Conservation (phyloP, 2,329 filamentous ascomycete genomes). For the Pyrenophora teres region DNA sequence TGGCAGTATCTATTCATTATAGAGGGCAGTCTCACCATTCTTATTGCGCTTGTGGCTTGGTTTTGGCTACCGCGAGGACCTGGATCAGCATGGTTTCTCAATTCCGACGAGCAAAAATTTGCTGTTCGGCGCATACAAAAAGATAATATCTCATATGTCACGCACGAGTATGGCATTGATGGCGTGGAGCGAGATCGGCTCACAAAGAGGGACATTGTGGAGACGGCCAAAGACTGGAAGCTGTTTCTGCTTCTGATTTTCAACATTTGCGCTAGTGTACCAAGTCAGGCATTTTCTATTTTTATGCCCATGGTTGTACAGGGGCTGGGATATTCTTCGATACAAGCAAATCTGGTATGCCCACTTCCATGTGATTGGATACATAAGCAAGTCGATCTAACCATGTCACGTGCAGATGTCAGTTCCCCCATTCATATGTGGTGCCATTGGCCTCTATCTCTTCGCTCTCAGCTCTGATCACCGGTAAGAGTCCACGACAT, state of each 20-base stretch:
- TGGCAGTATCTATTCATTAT: constrained; percentile 55
- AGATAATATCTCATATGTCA: constrained; percentile 15
- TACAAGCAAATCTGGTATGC: constrained; percentile 26
- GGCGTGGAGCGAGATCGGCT: constrained; percentile 13
- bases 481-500: constrained; percentile 2
- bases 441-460: constrained; percentile 52
- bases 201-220: constrained; percentile 20
- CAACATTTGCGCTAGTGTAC: constrained; percentile 51
- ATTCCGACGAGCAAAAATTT: constrained; percentile 27
- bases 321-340: constrained; percentile 22
- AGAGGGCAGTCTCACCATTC: constrained; percentile 44
- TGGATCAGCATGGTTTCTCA: constrained; percentile 47
- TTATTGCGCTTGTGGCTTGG: constrained; percentile 36
- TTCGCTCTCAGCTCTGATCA: constrained; percentile 54
- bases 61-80: constrained; percentile 34
- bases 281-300: constrained; percentile 47
- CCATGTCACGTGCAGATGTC: constrained; percentile 39
- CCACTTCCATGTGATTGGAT: too few relatives aligned
- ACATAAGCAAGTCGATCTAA: neutral
- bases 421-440: constrained; percentile 55
- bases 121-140: constrained; percentile 21
- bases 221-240: constrained; percentile 29
- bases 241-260: constrained; percentile 36
- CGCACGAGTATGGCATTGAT: constrained; percentile 1
- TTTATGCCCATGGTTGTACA: constrained; percentile 56